phyloP scores from a whole-genome alignment of 2,329 filamentous ascomycete genomes.

The Beauveria sp. region DNA sequence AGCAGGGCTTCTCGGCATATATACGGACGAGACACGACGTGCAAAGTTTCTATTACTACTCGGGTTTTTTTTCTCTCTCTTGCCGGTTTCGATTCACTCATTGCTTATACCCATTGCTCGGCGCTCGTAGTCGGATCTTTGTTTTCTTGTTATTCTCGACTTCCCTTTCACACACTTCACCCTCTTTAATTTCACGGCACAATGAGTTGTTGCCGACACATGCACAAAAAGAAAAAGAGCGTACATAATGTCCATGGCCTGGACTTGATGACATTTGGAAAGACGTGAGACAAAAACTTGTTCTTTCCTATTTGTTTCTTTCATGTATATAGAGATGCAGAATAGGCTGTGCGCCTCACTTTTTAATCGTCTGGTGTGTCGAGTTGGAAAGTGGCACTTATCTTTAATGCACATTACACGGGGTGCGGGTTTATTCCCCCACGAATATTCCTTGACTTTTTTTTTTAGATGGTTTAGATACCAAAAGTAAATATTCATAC shows the following conservation, averaged over 20 bases:
- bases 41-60: slow-evolving; percentile 3
- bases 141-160: neutral
- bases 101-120: slow-evolving; percentile 12
- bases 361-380: neutral
- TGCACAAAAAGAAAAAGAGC: neutral
- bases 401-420: slow-evolving; percentile 9
- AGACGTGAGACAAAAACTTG: neutral
- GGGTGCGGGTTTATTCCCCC: neutral
- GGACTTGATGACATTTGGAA: neutral
- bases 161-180: neutral
- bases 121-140: slow-evolving; percentile 4
- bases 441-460: slow-evolving; percentile 7
- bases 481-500: slow-evolving; percentile 14
- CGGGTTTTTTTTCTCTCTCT: neutral
- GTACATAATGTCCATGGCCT: slow-evolving; percentile 6
- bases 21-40: slow-evolving; percentile 1
- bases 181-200: neutral
- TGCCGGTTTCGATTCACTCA: neutral
- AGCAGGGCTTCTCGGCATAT: neutral
- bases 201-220: neutral
- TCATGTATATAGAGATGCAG: slow-evolving; percentile 5
- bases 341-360: neutral
- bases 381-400: slow-evolving; percentile 7
- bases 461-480: slow-evolving; percentile 20
- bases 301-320: neutral